These are phyloP conservation scores for Daedaleopsis nitida DNA, from an alignment of 768 basidiomycete species.

Conservation along the genomic window DNA sequence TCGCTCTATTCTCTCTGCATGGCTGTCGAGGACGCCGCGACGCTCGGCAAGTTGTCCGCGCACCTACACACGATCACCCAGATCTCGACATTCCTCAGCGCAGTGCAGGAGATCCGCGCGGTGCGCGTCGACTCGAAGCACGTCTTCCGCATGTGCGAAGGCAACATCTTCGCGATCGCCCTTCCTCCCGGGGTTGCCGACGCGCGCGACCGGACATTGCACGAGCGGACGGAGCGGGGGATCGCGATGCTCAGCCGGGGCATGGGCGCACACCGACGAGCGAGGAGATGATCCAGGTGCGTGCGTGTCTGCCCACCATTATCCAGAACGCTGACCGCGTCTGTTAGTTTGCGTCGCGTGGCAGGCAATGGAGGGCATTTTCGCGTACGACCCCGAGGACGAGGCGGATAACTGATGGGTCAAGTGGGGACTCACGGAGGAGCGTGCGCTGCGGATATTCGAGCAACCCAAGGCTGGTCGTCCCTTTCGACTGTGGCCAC, in stretches of 20 bases:
- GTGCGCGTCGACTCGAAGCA: conserved; percentile 24
- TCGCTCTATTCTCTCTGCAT: conserved; percentile 19
- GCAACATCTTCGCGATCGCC: conserved; percentile 21
- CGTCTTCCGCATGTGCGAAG: conserved; percentile 19
- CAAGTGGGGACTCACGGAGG: conserved; percentile 28
- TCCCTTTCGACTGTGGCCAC: too few species aligned
- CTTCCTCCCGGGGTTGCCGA: conserved; percentile 26
- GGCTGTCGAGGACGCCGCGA: conserved; percentile 34
- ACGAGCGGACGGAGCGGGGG: conserved; percentile 13
- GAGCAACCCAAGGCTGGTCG: too few species aligned
- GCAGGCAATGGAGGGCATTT: background rate
- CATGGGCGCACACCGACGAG: background rate
- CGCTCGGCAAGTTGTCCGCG: conserved; percentile 35
- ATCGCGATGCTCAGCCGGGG: conserved; percentile 2
- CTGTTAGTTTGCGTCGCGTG: too few species aligned
- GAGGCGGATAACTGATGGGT: conserved; percentile 34
- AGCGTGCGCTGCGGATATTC: too few species aligned
- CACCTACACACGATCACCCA: conserved; percentile 28
- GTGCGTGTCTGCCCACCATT: conserved; percentile 12
- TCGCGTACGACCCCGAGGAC: conserved; percentile 32
- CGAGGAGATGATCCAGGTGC: conserved; percentile 9
- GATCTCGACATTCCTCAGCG: conserved; percentile 28
- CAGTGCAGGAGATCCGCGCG: conserved; percentile 27
- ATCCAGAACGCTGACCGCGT: too few species aligned
- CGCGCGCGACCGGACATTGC: conserved; percentile 10